Percentiles rank a stretch among this genome's conserved stretches.
Conservation (phyloP, 768 basidiomycete genomes). For the Tephrocybe sp. region DNA sequence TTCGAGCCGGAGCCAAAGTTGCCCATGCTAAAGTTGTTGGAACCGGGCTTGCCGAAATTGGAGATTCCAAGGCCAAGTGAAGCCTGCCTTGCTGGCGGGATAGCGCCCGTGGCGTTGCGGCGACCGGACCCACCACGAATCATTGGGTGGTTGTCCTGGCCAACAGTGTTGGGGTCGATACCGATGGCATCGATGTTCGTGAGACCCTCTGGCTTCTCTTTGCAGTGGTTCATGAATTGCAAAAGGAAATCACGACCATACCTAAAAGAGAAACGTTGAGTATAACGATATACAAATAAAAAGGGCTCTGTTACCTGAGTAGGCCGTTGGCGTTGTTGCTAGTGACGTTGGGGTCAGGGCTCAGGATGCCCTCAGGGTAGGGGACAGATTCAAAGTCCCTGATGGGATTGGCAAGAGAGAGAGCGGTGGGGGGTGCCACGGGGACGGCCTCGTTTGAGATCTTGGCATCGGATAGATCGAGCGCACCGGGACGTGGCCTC, state of each 20-base stretch:
- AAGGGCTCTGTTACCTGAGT: slow-evolving; percentile 57
- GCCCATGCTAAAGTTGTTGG: slow-evolving; percentile 57
- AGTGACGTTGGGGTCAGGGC: slow-evolving; percentile 94
- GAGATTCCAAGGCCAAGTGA: slow-evolving; percentile 41
- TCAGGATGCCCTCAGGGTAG: slow-evolving; percentile 81
- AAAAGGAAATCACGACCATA: slow-evolving; percentile 97
- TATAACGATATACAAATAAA: neutral
- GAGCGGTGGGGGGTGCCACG: slow-evolving; percentile 55
- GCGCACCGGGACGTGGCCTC: slow-evolving; percentile 65
- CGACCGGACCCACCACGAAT: slow-evolving; percentile 65
- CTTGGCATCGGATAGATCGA: slow-evolving; percentile 62
- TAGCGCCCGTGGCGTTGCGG: slow-evolving; percentile 44
- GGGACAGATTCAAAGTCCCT: slow-evolving; percentile 72
- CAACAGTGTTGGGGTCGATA: slow-evolving; percentile 66
- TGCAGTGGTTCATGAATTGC: slow-evolving; percentile 94
- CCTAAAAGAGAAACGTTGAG: slow-evolving; percentile 38
- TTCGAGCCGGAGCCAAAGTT: slow-evolving; percentile 56
- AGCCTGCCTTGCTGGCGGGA: slow-evolving; percentile 44
- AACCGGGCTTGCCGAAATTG: slow-evolving; percentile 48
- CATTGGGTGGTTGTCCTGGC: slow-evolving; percentile 37
- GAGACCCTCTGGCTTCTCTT: slow-evolving; percentile 89
- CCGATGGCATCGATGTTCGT: slow-evolving; percentile 90
- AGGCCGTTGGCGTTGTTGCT: slow-evolving; percentile 80
- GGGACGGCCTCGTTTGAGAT: slow-evolving; percentile 31
- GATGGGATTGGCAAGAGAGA: slow-evolving; percentile 83